These are phyloP conservation scores for Monilinia laxa DNA, from an alignment of 2,329 filamentous ascomycete species.

Conservation along the genomic window DNA sequence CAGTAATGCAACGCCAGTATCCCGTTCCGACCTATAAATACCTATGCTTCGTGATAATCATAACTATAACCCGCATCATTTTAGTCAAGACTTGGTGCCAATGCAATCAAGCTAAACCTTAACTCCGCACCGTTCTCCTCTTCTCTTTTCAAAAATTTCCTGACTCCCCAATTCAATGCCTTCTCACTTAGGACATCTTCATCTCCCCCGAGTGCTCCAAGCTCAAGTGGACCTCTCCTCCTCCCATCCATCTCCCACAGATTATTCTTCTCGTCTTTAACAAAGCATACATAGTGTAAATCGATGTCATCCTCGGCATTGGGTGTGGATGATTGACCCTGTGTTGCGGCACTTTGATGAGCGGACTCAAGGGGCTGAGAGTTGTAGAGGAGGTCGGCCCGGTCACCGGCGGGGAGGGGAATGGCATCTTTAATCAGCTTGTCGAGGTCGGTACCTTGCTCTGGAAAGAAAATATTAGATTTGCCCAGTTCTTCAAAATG, in stretches of 20 bases:
- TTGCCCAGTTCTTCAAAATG: conserved; percentile 59
- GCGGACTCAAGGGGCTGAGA: conserved; percentile 74
- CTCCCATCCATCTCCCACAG: conserved; percentile 73
- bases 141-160: conserved; percentile 43
- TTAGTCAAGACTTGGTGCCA: conserved; percentile 35
- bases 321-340: conserved; percentile 72
- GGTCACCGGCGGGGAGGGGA: conserved; percentile 62
- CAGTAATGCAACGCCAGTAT: conserved; percentile 11
- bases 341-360: conserved; percentile 82
- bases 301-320: conserved; percentile 75
- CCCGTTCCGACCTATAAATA: not conserved
- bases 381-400: conserved; percentile 76
- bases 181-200: conserved; percentile 76
- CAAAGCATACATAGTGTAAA: conserved; percentile 93
- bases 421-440: conserved; percentile 68
- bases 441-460: conserved; percentile 49
- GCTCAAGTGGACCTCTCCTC: conserved; percentile 57
- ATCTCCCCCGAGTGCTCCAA: conserved; percentile 48
- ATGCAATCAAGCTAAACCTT: conserved; percentile 38
- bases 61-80: conserved; percentile 15
- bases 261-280: conserved; percentile 66
- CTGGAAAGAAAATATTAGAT: conserved; percentile 32
- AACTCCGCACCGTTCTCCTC: conserved; percentile 34
- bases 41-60: conserved; percentile 1
- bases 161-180: conserved; percentile 67